These are phyloP conservation scores for Ustilago tritici DNA, from an alignment of 1,284 basidiomycete genomes.

Conservation along the genomic window DNA sequence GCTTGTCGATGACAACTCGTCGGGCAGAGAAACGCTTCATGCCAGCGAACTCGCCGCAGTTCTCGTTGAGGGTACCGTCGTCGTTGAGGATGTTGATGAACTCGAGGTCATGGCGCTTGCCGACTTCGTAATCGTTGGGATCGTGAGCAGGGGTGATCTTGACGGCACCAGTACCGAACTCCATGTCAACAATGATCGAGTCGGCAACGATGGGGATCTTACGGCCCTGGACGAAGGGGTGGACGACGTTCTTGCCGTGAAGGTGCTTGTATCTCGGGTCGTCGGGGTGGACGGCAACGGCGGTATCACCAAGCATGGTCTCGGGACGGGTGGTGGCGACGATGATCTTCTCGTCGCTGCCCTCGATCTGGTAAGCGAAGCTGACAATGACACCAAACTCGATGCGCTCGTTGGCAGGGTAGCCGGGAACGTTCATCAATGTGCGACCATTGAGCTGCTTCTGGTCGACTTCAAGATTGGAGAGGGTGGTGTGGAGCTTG, in stretches of 20 bases:
- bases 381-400: constrained; percentile 97
- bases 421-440: constrained; percentile 90
- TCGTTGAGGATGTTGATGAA: constrained; percentile 98
- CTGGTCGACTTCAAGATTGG: constrained; percentile 97
- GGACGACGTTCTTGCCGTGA: constrained; percentile 89
- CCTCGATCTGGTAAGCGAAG: constrained; percentile 92
- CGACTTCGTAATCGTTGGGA: constrained; percentile 96
- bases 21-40: constrained; percentile 92
- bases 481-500: constrained; percentile 92
- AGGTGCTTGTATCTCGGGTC: constrained; percentile 95
- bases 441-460: constrained; percentile 90
- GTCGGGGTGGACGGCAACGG: constrained; percentile 94
- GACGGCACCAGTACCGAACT: constrained; percentile 97
- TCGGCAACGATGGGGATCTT: constrained; percentile 91
- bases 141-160: constrained; percentile 99
- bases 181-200: constrained; percentile 88
- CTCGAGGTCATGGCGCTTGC: constrained; percentile 85
- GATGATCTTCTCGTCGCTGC: constrained; percentile 87
- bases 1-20: constrained; percentile 82
- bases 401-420: constrained; percentile 91
- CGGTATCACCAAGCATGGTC: constrained; percentile 98
- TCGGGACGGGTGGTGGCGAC: constrained; percentile 98
- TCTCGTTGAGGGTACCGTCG: constrained; percentile 94
- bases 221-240: constrained; percentile 87
- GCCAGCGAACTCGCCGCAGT: constrained; percentile 83